Base-by-base conservation (phyloP, 2,329 filamentous ascomycete species). In the Ophiostoma australiae region DNA sequence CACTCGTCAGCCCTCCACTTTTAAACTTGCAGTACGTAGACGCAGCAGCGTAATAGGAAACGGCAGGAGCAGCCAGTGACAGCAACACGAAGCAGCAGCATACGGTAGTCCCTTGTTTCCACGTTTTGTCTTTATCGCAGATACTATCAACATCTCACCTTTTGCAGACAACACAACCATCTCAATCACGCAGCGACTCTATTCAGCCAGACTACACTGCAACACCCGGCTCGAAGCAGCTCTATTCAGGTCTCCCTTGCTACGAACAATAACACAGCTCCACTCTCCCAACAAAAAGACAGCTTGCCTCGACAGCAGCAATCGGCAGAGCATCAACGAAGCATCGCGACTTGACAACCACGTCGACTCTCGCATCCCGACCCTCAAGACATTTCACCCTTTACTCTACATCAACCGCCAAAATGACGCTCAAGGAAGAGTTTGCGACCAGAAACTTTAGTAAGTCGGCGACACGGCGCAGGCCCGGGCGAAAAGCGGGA, bases 381-480 rank as follows among this genome's bases (percentile, higher is more conserved):
- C 27, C 27, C 27, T 31, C 1, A 52, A 31, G 8, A 13, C 58
- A 1, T 33, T 13, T 27, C 58, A 7, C 3, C 52, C 7, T 20
- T 20, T 1, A 27, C 52, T 27, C 27, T 33, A 33, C 13, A 33
- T 27, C 17, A 33, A 48, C 58, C 67, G 63, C 41, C 55, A 69
- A 69, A 70, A 75, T 75, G 75, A 86, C 88, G 79, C 84, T 91
- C 82, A 86, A 86, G 80, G 89, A 91, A 78, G 89, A 91, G 81
- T 90, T 91, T 78, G 85, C 85, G 79, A 90, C 89, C 73, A 84
- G 89, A 77, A 91, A 91, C 82, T 91, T 91, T 82, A 91, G 89
- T 91, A 84, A 68, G 71, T 71, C 37, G 72, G n/a, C 52, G 17
- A 39, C 48, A 10, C 31, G 7, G 48, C 35, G 17, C 4, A 33